Conservation (phyloP, 2,329 filamentous ascomycete species). For the Clonostachys rosea region DNA sequence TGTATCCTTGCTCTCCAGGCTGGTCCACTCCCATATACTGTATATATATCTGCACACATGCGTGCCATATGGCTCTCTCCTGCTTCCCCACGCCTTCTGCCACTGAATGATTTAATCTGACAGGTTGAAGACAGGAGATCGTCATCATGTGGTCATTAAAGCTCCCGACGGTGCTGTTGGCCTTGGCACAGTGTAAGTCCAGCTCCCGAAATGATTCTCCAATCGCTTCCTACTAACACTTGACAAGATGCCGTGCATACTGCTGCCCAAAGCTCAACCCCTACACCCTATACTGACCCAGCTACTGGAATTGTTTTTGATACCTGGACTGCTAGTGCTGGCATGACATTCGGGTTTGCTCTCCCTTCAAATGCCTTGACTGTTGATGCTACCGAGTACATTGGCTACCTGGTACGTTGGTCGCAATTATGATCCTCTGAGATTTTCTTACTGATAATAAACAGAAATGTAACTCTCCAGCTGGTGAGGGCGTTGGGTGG, state of each 20-base stretch:
- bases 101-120: no score
- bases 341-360: conserved; percentile 49
- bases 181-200: conserved; percentile 7
- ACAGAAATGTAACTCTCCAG: conserved; percentile 38
- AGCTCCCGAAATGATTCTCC: no score
- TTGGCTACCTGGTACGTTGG: conserved; percentile 48
- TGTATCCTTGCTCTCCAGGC: neutral
- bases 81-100: no score
- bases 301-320: conserved; percentile 49
- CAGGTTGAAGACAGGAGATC: no score
- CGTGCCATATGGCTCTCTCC: neutral
- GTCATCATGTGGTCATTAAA: conserved; percentile 4
- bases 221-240: neutral
- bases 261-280: conserved; percentile 6
- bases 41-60: neutral
- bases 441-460: conserved; percentile 3
- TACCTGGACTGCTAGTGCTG: conserved; percentile 35
- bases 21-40: neutral
- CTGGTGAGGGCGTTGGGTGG: conserved; percentile 45
- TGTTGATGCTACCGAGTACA: conserved; percentile 48
- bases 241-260: conserved; percentile 4
- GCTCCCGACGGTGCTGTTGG: conserved; percentile 4
- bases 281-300: conserved; percentile 30
- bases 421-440: neutral
- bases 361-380: conserved; percentile 43